phyloP scores from a whole-genome alignment of 2,329 filamentous ascomycete species.

The Diaporthe humulicola region DNA sequence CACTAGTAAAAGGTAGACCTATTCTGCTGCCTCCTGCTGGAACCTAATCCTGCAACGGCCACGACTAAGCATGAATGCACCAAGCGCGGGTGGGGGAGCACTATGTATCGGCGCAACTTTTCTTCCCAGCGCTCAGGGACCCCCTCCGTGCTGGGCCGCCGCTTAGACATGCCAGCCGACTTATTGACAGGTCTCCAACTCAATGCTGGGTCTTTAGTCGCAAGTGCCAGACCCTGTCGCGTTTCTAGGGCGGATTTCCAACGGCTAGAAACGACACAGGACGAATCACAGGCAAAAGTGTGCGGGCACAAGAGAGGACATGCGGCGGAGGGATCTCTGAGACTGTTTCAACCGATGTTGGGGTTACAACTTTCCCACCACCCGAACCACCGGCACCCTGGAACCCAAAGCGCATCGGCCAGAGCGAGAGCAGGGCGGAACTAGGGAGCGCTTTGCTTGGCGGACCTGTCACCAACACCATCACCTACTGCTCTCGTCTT shows the following conservation, averaged over 20 bases:
- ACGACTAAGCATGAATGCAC: constrained; percentile 2
- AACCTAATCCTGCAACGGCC: constrained; percentile 17
- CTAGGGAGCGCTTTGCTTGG: constrained; percentile 10
- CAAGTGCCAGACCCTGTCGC: constrained; percentile 1
- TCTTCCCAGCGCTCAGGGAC: not conserved
- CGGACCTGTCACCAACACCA: constrained; percentile 8
- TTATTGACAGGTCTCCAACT: constrained; percentile 20
- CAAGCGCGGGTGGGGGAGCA: not conserved
- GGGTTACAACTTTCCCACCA: constrained; percentile 31
- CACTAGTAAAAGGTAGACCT: not conserved
- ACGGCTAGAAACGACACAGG: constrained; percentile 26
- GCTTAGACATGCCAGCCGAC: constrained; percentile 28
- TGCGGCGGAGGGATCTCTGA: constrained; percentile 26
- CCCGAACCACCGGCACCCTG: constrained; percentile 23
- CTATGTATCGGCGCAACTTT: not conserved
- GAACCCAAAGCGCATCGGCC: constrained; percentile 20
- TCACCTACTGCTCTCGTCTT: constrained; percentile 16
- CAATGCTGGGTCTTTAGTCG: constrained; percentile 1
- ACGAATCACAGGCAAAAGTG: constrained; percentile 24
- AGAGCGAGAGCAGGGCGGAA: constrained; percentile 22
- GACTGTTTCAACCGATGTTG: constrained; percentile 32
- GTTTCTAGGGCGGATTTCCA: constrained; percentile 25
- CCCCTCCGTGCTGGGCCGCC: constrained; percentile 11
- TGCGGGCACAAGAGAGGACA: not conserved
- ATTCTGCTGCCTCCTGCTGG: not conserved